phyloP scores from a whole-genome alignment of 108 stramenopile species.

The Thalassiosira profunda region DNA sequence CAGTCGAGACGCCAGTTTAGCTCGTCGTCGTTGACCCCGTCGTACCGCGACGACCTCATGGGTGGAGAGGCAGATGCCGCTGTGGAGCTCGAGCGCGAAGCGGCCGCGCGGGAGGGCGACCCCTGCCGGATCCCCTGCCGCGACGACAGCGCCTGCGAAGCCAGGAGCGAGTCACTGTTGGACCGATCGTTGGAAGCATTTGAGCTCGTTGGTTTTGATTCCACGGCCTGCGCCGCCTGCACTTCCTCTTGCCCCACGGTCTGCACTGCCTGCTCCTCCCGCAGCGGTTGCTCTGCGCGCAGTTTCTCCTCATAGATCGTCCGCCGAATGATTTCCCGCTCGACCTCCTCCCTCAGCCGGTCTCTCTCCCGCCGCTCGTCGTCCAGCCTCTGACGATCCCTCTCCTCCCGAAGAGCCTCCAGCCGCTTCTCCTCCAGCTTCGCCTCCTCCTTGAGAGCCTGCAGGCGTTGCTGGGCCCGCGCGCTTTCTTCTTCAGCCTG shows the following conservation, averaged over 20 bases:
- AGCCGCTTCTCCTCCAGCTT: slow-evolving; percentile 9
- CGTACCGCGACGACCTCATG: slow-evolving; percentile 17
- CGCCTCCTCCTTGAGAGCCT: not conserved
- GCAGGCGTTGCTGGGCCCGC: slow-evolving; percentile 4
- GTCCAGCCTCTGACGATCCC: not conserved
- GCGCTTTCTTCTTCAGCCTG: slow-evolving; percentile 12
- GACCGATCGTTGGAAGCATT: slow-evolving; percentile 2
- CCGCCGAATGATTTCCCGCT: not conserved
- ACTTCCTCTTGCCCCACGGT: not conserved
- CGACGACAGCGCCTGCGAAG: slow-evolving; percentile 3
- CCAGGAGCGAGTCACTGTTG: too few relatives aligned
- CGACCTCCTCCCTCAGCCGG: not conserved
- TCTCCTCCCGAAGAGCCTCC: slow-evolving; percentile 4
- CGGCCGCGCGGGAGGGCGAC: not conserved
- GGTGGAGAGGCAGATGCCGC: not conserved
- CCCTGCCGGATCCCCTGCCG: slow-evolving; percentile 4
- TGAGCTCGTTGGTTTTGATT: not conserved
- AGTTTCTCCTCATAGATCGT: not conserved
- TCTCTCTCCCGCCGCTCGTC: not conserved
- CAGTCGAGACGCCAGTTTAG: slow-evolving; percentile 54
- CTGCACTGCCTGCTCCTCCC: not conserved
- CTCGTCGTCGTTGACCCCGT: slow-evolving; percentile 46
- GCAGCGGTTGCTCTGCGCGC: not conserved
- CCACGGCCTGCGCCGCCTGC: not conserved
- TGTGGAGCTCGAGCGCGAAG: not conserved